Evolutionary conservation across 2,329 filamentous ascomycete species (phyloP).

Genomic region (Penicillium sp.): DNA sequence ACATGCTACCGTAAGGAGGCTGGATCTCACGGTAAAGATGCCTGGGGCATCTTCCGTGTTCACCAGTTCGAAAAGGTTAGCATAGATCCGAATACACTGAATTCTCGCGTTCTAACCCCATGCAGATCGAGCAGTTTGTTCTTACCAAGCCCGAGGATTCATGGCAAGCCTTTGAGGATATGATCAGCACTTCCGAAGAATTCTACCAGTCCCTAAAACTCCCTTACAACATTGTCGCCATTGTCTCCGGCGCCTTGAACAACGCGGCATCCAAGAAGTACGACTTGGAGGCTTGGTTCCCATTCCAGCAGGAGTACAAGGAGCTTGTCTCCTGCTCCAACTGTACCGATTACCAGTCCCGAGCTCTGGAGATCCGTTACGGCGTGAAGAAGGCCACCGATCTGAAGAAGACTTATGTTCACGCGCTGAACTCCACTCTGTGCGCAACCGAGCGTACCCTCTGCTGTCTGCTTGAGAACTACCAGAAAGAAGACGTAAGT

Average conservation of each 20-base stretch:
- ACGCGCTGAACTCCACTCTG: conserved; percentile 85
- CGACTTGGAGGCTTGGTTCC: conserved; percentile 95
- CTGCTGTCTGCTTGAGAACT: conserved; percentile 95
- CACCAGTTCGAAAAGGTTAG: conserved; percentile 92
- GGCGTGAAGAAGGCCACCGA: conserved; percentile 84
- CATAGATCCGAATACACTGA: not conserved
- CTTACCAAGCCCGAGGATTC: conserved; percentile 83
- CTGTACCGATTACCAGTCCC: conserved; percentile 95
- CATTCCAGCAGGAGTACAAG: conserved; percentile 96
- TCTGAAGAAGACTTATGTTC: conserved; percentile 87
- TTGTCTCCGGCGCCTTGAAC: conserved; percentile 94
- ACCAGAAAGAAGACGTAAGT: conserved; percentile 79
- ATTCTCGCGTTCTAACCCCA: not conserved
- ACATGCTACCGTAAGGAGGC: conserved; percentile 97
- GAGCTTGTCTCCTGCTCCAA: conserved; percentile 97
- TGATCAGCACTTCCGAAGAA: conserved; percentile 87
- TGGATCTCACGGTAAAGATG: conserved; percentile 85
- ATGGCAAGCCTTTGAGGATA: conserved; percentile 89
- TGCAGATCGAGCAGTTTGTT: conserved; percentile 71
- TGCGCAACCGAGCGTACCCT: conserved; percentile 89
- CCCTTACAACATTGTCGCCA: conserved; percentile 87
- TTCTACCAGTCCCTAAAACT: conserved; percentile 90
- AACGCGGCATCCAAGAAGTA: conserved; percentile 89
- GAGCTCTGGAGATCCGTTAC: conserved; percentile 88
- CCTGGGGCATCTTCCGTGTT: conserved; percentile 97